A percentile compares a stretch with the other conserved stretches of the same genome.
Conservation (phyloP, 176 grass and related monocot species). For the Bromus sterilis region DNA sequence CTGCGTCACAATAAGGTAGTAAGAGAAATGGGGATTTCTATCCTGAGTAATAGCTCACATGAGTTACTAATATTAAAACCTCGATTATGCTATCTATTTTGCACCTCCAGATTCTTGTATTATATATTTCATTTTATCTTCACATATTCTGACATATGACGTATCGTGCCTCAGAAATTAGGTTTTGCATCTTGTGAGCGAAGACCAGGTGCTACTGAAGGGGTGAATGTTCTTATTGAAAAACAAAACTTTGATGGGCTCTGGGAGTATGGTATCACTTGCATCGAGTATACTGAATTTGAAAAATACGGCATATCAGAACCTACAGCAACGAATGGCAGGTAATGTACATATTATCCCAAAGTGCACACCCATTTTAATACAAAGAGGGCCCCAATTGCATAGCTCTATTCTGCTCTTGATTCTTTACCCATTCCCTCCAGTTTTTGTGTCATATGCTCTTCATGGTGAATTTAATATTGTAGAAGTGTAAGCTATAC, state of each 20-base stretch:
- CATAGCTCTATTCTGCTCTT: background rate
- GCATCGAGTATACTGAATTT: slow-evolving; percentile 97
- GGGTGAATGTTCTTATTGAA: slow-evolving; percentile 93
- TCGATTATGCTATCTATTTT: slow-evolving; percentile 1
- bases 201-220: slow-evolving; percentile 85
- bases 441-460: background rate
- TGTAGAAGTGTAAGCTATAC: background rate
- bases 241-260: slow-evolving; percentile 62
- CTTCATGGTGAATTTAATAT: background rate
- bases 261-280: slow-evolving; percentile 95
- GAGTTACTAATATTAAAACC: background rate
- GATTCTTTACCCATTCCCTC: background rate
- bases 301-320: slow-evolving; percentile 83
- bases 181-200: slow-evolving; percentile 96
- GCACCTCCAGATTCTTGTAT: background rate
- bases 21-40: background rate
- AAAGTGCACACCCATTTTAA: background rate
- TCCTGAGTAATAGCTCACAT: no score
- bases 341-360: slow-evolving; percentile 32
- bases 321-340: slow-evolving; percentile 46
- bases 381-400: background rate
- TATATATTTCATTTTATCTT: background rate
- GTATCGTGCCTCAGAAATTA: slow-evolving; percentile 75
- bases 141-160: background rate
- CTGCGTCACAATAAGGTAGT: slow-evolving; percentile 87